Base-by-base conservation (phyloP, 805 yeast genomes). In the Metschnikowia gelsemii region DNA sequence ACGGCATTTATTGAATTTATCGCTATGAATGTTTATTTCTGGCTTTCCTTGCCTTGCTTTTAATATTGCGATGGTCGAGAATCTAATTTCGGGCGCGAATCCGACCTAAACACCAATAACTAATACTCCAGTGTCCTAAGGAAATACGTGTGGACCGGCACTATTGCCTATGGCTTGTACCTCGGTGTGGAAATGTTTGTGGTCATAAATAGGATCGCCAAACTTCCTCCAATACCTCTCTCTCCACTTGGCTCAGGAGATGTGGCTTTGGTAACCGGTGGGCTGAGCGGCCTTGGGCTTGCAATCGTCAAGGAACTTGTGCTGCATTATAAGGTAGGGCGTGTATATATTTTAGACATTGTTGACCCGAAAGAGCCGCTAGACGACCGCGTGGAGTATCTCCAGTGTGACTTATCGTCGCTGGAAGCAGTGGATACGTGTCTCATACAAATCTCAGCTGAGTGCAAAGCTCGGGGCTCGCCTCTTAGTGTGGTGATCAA, bases 221-320 rank as follows among this genome's bases (percentile, higher is more conserved):
- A 34, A 8, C 35, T 28, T 14, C 45, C 50, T 4, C 20, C 35
- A 22, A 11, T 11, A 3, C 30, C 35, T 12, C 27, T 34, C 13
- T 22, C 40, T 2, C 27, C 23, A 1, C 36, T 50, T 4, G 42
- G 43, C 5, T 16, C 5, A 19, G 13, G 14, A 8, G 55, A 49
- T 20, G 43, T 45, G 19, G 70, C 73, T 2, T 33, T 75, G 19
- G 58, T 76, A 5, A 76, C 81, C 0, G 83, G 83, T 0, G 82
- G 80, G 0, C 60, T 74, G 12, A 50, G 56, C 23, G 82, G 83
- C 0, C 56, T 78, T n/a, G 83, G 83, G 0, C 47, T 52, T 2
- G 72, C 66, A 34, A 51, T 75, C 4, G 71, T 65, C 3, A 49
- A 50, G 24, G 34, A 18, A 14, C 47, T 75, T 2, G 28, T 40